Evolutionary conservation across 179 eudicot genomes (phyloP).

Genomic region (Beta lomatogona): DNA sequence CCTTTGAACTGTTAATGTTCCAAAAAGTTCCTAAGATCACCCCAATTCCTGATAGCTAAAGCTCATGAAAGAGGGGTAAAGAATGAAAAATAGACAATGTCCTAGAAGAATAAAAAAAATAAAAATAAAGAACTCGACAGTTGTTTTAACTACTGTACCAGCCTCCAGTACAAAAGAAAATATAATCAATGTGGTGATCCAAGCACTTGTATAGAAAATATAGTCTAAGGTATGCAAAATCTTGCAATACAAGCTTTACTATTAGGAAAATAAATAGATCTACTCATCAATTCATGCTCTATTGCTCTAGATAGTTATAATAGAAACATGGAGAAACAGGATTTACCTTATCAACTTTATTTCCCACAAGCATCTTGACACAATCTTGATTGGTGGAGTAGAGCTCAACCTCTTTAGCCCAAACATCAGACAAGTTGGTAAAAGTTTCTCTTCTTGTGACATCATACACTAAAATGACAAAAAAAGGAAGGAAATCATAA

Average conservation of each 20-base stretch:
- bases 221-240: background rate
- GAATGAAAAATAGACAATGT: too few species aligned
- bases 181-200: background rate
- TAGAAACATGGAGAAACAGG: constrained; percentile 3
- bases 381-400: constrained; percentile 87
- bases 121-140: background rate
- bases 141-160: background rate
- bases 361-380: constrained; percentile 97
- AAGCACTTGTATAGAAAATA: background rate
- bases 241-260: background rate
- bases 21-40: background rate
- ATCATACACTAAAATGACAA: constrained; percentile 67
- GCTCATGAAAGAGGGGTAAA: too few species aligned
- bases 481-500: background rate
- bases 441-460: constrained; percentile 92
- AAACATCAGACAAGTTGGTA: constrained; percentile 86
- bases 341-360: constrained; percentile 91
- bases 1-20: background rate
- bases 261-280: background rate
- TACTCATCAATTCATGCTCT: background rate
- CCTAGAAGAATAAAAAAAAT: too few species aligned
- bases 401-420: constrained; percentile 94
- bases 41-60: background rate
- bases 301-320: background rate
- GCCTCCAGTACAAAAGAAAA: background rate